Evolutionary conservation across 805 yeast species (phyloP), one percentile per base, ranked within the genome.

Genomic region (Candida gorgasii): DNA sequence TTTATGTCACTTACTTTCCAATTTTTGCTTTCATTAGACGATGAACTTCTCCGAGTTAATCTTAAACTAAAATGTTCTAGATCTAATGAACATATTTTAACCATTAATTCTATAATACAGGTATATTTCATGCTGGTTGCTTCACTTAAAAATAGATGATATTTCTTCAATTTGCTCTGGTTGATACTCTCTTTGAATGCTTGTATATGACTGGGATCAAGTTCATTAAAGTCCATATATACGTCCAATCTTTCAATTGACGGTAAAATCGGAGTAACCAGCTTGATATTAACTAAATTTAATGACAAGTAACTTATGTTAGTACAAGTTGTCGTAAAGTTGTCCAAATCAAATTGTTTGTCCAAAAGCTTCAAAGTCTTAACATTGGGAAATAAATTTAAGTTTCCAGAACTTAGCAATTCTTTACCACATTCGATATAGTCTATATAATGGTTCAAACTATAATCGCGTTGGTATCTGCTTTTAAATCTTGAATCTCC

Each of bases 401-500:
- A 37, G 32, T 49, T 57, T 2, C 39, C 40, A 19, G 47, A 44
- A 12, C 31, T 32, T 12, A 63, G 34, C 3, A 49, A 29, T 2
- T 39, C 36, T 35, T 55, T 58, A 35, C 49, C 56, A 40, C 62
- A 51, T 43, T 62, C 69, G 16, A 63, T 43, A 34, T 49, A 47
- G 0, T 51, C 48, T 6, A 58, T 51, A 35, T 45, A 59, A 26
- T 52, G 49, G 30, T 49, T 49, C 18, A 52, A 36, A 34, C 58
- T 46, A 18, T 52, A 44, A 3, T 22, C 15, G 9, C 18, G 14
- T 33, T 51, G 53, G 43, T 55, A 60, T 14, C 43, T 36, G 38
- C 60, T 54, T 19, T 45, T 39, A 22, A 41, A 48, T 3, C 50
- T 54, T 7, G 29, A 35, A 16, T 48, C 48, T 3, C 52, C 59